phyloP scores from a whole-genome alignment of 164 flowering plant genomes.

The Umbilicus rupestris region DNA sequence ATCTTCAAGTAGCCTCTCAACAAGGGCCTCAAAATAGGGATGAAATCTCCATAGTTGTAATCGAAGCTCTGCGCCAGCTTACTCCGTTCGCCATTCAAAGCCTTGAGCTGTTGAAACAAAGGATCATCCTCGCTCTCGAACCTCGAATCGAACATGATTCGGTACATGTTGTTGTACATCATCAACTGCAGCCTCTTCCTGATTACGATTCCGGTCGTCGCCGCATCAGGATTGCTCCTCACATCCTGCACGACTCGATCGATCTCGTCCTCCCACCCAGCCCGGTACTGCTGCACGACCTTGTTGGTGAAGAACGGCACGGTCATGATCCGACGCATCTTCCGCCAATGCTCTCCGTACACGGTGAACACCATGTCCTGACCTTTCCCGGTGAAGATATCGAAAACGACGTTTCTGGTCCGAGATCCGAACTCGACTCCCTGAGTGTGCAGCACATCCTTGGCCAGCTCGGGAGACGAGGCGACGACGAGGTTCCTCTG shows the following conservation, averaged over 20 bases:
- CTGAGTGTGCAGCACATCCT: constrained; percentile 75
- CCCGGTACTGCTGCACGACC: constrained; percentile 72
- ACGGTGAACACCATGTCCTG: constrained; percentile 93
- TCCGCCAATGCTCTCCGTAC: constrained; percentile 85
- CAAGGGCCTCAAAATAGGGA: constrained; percentile 70
- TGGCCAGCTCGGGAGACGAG: constrained; percentile 65
- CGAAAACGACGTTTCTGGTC: constrained; percentile 76
- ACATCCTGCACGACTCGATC: constrained; percentile 59
- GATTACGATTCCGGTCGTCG: constrained; percentile 47
- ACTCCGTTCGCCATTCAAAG: constrained; percentile 75
- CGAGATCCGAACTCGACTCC: constrained; percentile 87
- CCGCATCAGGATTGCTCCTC: constrained; percentile 36
- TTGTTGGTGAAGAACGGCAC: constrained; percentile 88
- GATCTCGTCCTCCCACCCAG: constrained; percentile 67
- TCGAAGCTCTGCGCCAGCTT: constrained; percentile 78
- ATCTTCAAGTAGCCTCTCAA: constrained; percentile 58
- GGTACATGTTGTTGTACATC: constrained; percentile 88
- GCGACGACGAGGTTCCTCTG: constrained; percentile 78
- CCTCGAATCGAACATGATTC: constrained; percentile 76
- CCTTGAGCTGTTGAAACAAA: constrained; percentile 45
- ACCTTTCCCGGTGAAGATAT: constrained; percentile 78
- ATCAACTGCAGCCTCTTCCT: constrained; percentile 60
- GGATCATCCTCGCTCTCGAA: constrained; percentile 81
- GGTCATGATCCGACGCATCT: constrained; percentile 88
- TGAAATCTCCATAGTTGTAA: constrained; percentile 77